These are phyloP conservation scores for Bryoerythrophyllum caledonicum DNA, from an alignment of 225 moss, liverwort and hornwort species.

Conservation along the genomic window DNA sequence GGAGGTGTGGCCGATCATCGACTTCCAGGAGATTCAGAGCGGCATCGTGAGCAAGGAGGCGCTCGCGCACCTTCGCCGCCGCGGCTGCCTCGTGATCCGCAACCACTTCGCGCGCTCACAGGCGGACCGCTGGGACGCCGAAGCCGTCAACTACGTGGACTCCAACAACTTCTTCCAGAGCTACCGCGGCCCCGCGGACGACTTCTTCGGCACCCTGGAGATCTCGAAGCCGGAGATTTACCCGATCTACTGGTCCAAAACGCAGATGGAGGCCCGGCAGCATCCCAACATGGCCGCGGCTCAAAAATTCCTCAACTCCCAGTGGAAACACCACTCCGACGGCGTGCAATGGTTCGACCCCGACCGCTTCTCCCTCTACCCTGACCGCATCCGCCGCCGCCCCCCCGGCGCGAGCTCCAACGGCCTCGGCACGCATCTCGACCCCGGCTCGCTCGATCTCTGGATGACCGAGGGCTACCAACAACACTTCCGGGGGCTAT, in stretches of 20 bases:
- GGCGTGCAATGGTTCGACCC: constrained; percentile 33
- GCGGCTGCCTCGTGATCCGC: constrained; percentile 41
- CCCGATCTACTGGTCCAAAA: constrained; percentile 45
- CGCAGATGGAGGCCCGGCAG: constrained; percentile 48
- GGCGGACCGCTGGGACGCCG: constrained; percentile 44
- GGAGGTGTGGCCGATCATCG: constrained; percentile 46
- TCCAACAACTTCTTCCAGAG: constrained; percentile 34
- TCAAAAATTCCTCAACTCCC: constrained; percentile 39
- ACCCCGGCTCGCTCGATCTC: constrained; percentile 35
- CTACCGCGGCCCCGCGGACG: constrained; percentile 40
- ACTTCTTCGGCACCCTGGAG: constrained; percentile 40
- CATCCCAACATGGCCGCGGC: constrained; percentile 28
- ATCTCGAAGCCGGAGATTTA: constrained; percentile 40
- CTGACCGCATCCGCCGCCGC: constrained; percentile 41
- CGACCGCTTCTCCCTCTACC: constrained; percentile 27
- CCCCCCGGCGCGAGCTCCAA: constrained; percentile 35
- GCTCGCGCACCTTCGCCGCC: constrained; percentile 29
- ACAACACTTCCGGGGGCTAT: constrained; percentile 28
- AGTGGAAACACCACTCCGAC: constrained; percentile 30
- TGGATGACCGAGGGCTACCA: constrained; percentile 48
- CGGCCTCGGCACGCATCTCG: constrained; percentile 39
- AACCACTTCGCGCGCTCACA: constrained; percentile 37
- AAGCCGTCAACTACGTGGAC: constrained; percentile 34
- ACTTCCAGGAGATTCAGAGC: constrained; percentile 29
- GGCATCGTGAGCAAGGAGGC: constrained; percentile 10